Conservation (phyloP, 2,329 filamentous ascomycete species). For the Calonectria crousiana region DNA sequence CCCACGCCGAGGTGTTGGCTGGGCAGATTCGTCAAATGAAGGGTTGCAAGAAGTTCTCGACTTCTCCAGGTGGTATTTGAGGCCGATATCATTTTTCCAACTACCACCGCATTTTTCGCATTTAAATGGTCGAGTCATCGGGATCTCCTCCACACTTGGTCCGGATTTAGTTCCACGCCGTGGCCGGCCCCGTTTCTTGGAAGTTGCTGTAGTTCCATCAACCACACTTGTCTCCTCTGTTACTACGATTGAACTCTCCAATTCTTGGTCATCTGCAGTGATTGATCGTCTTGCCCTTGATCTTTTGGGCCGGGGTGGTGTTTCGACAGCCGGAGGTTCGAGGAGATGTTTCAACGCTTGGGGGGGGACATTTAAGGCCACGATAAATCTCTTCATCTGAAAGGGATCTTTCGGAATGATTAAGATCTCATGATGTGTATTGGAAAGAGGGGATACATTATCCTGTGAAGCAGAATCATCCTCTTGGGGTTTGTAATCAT, state of each 20-base stretch:
- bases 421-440: background rate
- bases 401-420: background rate
- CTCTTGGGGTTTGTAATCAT: background rate
- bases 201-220: slow-evolving; percentile 31
- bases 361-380: slow-evolving; percentile 5
- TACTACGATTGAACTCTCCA: background rate
- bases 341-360: background rate
- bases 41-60: slow-evolving; percentile 67
- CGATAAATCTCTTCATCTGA: background rate
- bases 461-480: background rate
- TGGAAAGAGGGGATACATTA: background rate
- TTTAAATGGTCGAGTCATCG: slow-evolving; percentile 51
- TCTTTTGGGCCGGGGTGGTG: background rate
- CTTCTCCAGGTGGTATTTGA: slow-evolving; percentile 70
- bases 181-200: slow-evolving; percentile 43
- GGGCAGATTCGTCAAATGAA: slow-evolving; percentile 41
- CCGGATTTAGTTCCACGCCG: slow-evolving; percentile 25
- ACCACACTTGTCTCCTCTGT: background rate
- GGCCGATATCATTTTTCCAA: slow-evolving; percentile 70
- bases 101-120: slow-evolving; percentile 66
- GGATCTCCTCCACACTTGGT: slow-evolving; percentile 25
- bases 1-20: slow-evolving; percentile 30
- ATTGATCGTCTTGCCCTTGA: background rate
- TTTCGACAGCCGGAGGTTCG: background rate
- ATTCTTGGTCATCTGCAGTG: background rate